Conservation (phyloP, 1,284 basidiomycete species). For the Boletus mariae region DNA sequence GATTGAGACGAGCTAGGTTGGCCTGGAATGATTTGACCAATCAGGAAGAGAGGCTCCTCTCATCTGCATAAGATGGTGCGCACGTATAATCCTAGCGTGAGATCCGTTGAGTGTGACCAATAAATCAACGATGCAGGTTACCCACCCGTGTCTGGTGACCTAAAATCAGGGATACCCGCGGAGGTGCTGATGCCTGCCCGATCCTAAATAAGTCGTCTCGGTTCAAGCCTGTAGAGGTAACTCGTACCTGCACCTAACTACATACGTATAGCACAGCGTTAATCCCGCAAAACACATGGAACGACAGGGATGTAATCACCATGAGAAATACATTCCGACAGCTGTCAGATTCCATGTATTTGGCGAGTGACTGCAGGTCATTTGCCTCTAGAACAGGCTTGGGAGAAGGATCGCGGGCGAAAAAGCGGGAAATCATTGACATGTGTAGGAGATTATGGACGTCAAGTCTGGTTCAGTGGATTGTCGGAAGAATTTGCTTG, state of each 20-base stretch:
- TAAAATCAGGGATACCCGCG: conserved; percentile 79
- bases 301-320: conserved; percentile 41
- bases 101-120: not conserved
- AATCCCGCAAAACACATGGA: conserved; percentile 5
- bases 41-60: not conserved
- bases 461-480: not conserved
- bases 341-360: conserved; percentile 63
- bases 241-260: conserved; percentile 61
- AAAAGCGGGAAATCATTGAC: conserved; percentile 15
- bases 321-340: conserved; percentile 70
- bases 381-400: conserved; percentile 31
- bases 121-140: not conserved
- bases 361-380: conserved; percentile 48
- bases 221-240: not conserved
- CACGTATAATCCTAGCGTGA: conserved; percentile 48
- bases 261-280: not conserved
- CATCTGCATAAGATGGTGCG: conserved; percentile 14
- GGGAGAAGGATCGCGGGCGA: conserved; percentile 5
- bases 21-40: conserved; percentile 41
- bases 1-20: conserved; percentile 67
- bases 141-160: conserved; percentile 71
- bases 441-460: not conserved
- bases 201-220: conserved; percentile 3
- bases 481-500: too few species aligned
- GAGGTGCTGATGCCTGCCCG: conserved; percentile 67